Evolutionary conservation across 164 flowering plant species (phyloP).

Genomic region (Magnolia officinalis): DNA sequence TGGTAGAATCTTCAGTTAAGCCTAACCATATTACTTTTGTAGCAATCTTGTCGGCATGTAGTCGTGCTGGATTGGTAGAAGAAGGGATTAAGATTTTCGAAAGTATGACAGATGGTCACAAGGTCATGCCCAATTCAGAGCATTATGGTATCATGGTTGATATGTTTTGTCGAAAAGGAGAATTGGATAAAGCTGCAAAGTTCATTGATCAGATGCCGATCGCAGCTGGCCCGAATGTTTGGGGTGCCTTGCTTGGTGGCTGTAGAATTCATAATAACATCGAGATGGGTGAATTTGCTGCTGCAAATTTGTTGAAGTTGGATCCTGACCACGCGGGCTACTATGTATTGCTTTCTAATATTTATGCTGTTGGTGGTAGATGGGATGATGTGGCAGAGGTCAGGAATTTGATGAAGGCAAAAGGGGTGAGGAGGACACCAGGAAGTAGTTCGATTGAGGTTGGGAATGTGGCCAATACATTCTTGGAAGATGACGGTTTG

Average conservation of each 20-base stretch:
- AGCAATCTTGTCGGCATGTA: conserved; percentile 52
- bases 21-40: conserved; percentile 56
- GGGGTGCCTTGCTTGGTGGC: conserved; percentile 64
- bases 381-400: conserved; percentile 40
- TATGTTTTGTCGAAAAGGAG: conserved; percentile 52
- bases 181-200: conserved; percentile 39
- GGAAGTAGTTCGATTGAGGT: conserved; percentile 42
- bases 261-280: conserved; percentile 43
- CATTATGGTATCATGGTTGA: conserved; percentile 54
- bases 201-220: conserved; percentile 34
- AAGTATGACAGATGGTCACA: conserved; percentile 33
- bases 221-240: conserved; percentile 36
- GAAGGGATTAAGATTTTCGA: conserved; percentile 44
- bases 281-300: conserved; percentile 45
- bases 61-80: conserved; percentile 48
- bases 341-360: conserved; percentile 44
- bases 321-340: conserved; percentile 48
- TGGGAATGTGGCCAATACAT: conserved; percentile 23
- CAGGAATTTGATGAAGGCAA: conserved; percentile 31
- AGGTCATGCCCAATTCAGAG: conserved; percentile 34
- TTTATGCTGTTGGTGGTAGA: conserved; percentile 39
- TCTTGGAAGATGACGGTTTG: conserved; percentile 29
- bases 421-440: conserved; percentile 31
- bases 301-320: conserved; percentile 28
- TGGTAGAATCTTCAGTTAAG: conserved; percentile 30